Conservation (phyloP, 2,329 filamentous ascomycete genomes). For the Colletotrichum zoysiae region DNA sequence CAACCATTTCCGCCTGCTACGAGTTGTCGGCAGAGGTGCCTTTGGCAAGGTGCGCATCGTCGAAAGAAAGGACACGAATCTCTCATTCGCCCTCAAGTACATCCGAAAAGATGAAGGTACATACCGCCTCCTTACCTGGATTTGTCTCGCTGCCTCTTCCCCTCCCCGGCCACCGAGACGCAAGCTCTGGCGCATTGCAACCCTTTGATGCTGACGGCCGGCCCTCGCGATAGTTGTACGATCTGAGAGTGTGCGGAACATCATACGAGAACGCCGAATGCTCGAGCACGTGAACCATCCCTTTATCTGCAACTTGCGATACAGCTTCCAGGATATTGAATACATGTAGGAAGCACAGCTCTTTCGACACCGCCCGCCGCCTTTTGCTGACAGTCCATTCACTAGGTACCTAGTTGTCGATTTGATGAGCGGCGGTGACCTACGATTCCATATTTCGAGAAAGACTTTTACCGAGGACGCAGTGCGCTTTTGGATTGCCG, state of each 20-base stretch:
- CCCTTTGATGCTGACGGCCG: conserved; percentile 37
- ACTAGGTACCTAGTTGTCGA: conserved; percentile 96
- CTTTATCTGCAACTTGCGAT: conserved; percentile 97
- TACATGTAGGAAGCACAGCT: conserved; percentile 79
- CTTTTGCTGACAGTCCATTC: conserved; percentile 42
- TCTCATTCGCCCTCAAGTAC: conserved; percentile 97
- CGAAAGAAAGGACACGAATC: conserved; percentile 92
- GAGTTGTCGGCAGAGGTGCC: conserved; percentile 96
- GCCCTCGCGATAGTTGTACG: conserved; percentile 78
- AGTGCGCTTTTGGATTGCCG: conserved; percentile 95
- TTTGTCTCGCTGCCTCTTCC: background rate
- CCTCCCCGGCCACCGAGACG: conserved; percentile 2
- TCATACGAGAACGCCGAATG: conserved; percentile 97
- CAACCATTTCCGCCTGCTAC: conserved; percentile 94
- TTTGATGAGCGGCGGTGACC: conserved; percentile 96
- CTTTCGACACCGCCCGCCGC: background rate
- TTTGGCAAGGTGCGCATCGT: conserved; percentile 99
- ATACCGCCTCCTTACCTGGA: conserved; percentile 45
- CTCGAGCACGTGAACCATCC: conserved; percentile 97
- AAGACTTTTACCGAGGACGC: conserved; percentile 99
- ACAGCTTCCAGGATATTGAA: conserved; percentile 99
- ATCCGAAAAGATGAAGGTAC: conserved; percentile 98
- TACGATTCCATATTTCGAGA: conserved; percentile 96
- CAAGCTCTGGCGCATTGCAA: background rate
- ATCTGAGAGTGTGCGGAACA: conserved; percentile 97